phyloP scores from a whole-genome alignment of 108 stramenopile species.

The Bacterosira constricta region DNA sequence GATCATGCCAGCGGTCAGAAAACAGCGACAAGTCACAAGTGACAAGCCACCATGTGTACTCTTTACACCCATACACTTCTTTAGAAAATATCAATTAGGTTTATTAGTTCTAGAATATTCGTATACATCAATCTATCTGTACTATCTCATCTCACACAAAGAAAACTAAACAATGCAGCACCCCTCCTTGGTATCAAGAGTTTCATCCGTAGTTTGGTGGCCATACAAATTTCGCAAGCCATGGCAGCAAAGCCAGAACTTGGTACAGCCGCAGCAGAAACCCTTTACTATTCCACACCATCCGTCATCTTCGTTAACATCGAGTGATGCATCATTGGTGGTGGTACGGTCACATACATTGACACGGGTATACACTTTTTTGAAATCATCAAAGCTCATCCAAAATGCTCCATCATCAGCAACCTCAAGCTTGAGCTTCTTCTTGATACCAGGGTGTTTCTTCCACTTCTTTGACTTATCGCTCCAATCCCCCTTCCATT shows the following conservation, averaged over 20 bases:
- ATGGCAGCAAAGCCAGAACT: conserved; percentile 52
- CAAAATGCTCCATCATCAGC: conserved; percentile 37
- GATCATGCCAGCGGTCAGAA: no score
- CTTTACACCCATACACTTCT: no score
- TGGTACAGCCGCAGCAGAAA: conserved; percentile 40
- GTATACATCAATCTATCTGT: no score
- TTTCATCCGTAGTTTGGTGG: conserved; percentile 51
- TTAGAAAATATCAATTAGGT: no score
- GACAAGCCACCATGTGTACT: no score
- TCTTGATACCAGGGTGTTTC: conserved; percentile 32
- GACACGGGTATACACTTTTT: conserved; percentile 22
- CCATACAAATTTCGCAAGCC: conserved; percentile 48
- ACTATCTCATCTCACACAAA: no score
- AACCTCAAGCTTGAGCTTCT: conserved; percentile 18
- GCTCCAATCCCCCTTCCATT: conserved; percentile 58
- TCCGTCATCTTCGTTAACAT: conserved; percentile 47
- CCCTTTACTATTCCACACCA: conserved; percentile 43
- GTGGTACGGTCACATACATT: conserved; percentile 51
- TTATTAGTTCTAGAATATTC: no score
- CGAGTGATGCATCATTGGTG: conserved; percentile 40
- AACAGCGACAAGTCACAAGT: no score
- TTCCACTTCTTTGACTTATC: conserved; percentile 37
- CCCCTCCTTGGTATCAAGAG: conserved; percentile 39
- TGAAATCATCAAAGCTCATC: conserved; percentile 30
- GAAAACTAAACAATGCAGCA: conserved; percentile 17